Conservation (phyloP, 495 filamentous ascomycete species). For the Aspergillus baeticus region DNA sequence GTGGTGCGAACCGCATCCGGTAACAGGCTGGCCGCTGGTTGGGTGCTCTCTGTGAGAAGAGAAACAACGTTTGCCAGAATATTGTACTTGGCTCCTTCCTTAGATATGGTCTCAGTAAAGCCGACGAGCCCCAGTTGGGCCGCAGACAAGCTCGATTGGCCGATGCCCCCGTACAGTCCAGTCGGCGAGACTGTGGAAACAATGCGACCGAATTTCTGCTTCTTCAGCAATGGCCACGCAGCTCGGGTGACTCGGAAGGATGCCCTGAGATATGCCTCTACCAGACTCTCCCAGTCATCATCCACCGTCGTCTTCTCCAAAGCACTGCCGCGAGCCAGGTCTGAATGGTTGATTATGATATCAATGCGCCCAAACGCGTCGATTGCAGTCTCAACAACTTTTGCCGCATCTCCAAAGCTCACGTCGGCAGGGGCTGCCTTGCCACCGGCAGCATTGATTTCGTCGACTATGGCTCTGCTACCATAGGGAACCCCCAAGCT, state of each 20-base stretch:
- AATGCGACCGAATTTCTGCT: slow-evolving; percentile 95
- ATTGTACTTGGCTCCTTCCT: slow-evolving; percentile 98
- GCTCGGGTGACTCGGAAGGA: slow-evolving; percentile 72
- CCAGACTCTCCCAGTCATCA: slow-evolving; percentile 74
- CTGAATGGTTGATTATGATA: slow-evolving; percentile 95
- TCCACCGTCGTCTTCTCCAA: slow-evolving; percentile 99
- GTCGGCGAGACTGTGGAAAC: slow-evolving; percentile 97
- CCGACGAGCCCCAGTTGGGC: slow-evolving; percentile 95
- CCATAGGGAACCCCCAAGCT: slow-evolving; percentile 93
- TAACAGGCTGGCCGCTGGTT: slow-evolving; percentile 98
- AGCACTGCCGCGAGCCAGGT: slow-evolving; percentile 91
- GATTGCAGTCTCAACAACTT: slow-evolving; percentile 95
- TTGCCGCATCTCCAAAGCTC: slow-evolving; percentile 91
- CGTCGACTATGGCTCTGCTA: slow-evolving; percentile 92
- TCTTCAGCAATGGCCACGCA: slow-evolving; percentile 96
- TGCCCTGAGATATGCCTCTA: background rate
- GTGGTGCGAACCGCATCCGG: slow-evolving; percentile 86
- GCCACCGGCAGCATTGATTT: slow-evolving; percentile 88
- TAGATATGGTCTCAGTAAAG: slow-evolving; percentile 97
- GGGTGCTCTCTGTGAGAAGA: slow-evolving; percentile 73
- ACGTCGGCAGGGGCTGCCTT: slow-evolving; percentile 98
- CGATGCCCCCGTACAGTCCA: slow-evolving; percentile 93
- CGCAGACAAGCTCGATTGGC: slow-evolving; percentile 94
- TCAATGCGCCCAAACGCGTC: slow-evolving; percentile 90
- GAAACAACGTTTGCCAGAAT: slow-evolving; percentile 95